These are phyloP conservation scores for Geranium brycei DNA, from an alignment of 345 rosid species.

Conservation along the genomic window DNA sequence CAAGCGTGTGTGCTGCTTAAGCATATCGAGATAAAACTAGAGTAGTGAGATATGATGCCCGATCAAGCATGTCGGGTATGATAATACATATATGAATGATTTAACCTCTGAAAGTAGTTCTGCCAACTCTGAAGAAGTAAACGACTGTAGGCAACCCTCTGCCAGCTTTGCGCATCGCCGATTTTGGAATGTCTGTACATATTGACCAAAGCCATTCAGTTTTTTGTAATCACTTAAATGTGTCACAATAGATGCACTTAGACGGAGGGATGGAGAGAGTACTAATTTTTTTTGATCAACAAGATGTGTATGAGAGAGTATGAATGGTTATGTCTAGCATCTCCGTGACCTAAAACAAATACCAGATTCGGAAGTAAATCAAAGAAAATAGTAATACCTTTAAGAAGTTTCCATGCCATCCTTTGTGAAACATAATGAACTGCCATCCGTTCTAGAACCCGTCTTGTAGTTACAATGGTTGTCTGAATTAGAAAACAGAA, in stretches of 20 bases:
- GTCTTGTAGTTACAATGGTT: slow-evolving; percentile 71
- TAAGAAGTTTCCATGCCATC: slow-evolving; percentile 94
- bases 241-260: too few species aligned
- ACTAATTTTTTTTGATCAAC: too few species aligned
- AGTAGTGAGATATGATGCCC: slow-evolving; percentile 5
- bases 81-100: not conserved
- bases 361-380: not conserved
- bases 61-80: too few species aligned
- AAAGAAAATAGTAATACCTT: slow-evolving; percentile 37
- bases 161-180: slow-evolving; percentile 64
- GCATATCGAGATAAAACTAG: slow-evolving; percentile 7
- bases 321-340: too few species aligned
- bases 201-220: not conserved
- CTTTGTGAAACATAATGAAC: slow-evolving; percentile 66
- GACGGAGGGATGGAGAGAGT: too few species aligned
- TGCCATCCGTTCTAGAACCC: slow-evolving; percentile 83
- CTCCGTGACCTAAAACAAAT: too few species aligned
- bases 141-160: slow-evolving; percentile 59
- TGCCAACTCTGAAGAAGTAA: slow-evolving; percentile 60
- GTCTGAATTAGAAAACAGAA: slow-evolving; percentile 37
- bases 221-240: not conserved
- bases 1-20: slow-evolving; percentile 67
- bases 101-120: slow-evolving; percentile 83
- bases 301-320: too few species aligned
- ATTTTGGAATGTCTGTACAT: slow-evolving; percentile 64